Conservation (phyloP, 768 basidiomycete genomes). For the Pleurotus citrinopileatus region DNA sequence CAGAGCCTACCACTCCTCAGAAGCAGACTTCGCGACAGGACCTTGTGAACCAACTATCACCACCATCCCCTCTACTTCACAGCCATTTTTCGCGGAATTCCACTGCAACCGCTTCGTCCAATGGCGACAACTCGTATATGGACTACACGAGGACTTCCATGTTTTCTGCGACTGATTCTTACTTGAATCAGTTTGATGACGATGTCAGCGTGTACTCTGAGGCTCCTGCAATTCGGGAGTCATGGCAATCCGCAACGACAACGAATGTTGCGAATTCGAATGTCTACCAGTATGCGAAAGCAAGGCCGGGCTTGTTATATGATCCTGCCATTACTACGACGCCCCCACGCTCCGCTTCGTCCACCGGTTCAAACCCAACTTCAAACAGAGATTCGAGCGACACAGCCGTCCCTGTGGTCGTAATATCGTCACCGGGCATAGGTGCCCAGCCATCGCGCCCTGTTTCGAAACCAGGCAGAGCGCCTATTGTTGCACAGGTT, state of each 20-base stretch:
- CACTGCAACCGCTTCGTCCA: slow-evolving; percentile 35
- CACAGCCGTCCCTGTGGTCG: slow-evolving; percentile 43
- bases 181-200: slow-evolving; percentile 34
- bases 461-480: slow-evolving; percentile 27
- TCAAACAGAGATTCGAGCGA: slow-evolving; percentile 14
- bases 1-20: slow-evolving; percentile 6
- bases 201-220: slow-evolving; percentile 42
- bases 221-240: slow-evolving; percentile 33
- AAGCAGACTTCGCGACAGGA: slow-evolving; percentile 12
- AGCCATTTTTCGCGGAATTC: slow-evolving; percentile 43
- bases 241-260: slow-evolving; percentile 37
- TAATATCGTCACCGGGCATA: slow-evolving; percentile 46
- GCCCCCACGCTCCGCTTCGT: slow-evolving; percentile 10
- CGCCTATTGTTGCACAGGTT: slow-evolving; percentile 42
- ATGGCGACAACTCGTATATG: slow-evolving; percentile 34
- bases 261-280: slow-evolving; percentile 12
- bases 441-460: slow-evolving; percentile 17
- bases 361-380: neutral
- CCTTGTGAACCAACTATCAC: slow-evolving; percentile 14
- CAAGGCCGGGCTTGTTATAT: neutral
- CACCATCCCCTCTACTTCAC: slow-evolving; percentile 44
- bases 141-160: slow-evolving; percentile 22
- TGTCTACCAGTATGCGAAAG: slow-evolving; percentile 3
- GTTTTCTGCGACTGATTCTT: slow-evolving; percentile 23
- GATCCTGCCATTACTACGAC: slow-evolving; percentile 9